Evolutionary conservation across 1,284 basidiomycete genomes (phyloP).

Genomic region (Cystobasidium slooffiae): DNA sequence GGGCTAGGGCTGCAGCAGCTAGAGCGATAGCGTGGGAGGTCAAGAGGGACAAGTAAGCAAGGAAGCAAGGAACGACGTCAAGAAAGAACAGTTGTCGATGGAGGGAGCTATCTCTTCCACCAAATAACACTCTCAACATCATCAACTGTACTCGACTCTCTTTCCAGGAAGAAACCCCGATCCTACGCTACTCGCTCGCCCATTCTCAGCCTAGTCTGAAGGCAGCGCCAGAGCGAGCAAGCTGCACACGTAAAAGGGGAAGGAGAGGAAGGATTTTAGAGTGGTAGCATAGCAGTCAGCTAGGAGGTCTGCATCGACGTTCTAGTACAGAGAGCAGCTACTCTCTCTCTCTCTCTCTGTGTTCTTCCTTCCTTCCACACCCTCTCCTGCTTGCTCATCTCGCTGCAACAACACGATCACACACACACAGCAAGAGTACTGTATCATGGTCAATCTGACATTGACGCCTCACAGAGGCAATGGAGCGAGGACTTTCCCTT

Average conservation of each 20-base stretch:
- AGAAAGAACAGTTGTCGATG: too few relatives aligned
- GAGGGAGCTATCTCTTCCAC: too few relatives aligned
- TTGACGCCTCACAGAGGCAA: constrained; percentile 60
- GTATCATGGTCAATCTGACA: constrained; percentile 51
- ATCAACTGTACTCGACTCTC: too few relatives aligned
- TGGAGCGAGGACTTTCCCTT: constrained; percentile 73
- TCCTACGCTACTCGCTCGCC: neutral
- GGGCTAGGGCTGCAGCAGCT: too few relatives aligned
- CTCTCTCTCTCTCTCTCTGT: constrained; percentile 4
- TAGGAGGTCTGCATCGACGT: too few relatives aligned
- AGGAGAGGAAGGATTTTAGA: constrained; percentile 1
- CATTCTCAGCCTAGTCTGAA: constrained; percentile 17
- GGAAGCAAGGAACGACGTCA: too few relatives aligned
- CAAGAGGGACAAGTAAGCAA: too few relatives aligned
- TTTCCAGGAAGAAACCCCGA: too few relatives aligned
- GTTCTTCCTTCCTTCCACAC: neutral
- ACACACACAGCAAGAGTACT: neutral
- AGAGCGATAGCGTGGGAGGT: too few relatives aligned
- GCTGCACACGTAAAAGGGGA: neutral
- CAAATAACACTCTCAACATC: too few relatives aligned
- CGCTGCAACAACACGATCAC: neutral
- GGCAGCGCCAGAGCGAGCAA: neutral
- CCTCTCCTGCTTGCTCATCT: neutral
- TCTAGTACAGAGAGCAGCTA: too few relatives aligned
- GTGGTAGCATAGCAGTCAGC: neutral